phyloP scores from a whole-genome alignment of 1,139 yeast species.

The Saccharomyces hybrid region DNA sequence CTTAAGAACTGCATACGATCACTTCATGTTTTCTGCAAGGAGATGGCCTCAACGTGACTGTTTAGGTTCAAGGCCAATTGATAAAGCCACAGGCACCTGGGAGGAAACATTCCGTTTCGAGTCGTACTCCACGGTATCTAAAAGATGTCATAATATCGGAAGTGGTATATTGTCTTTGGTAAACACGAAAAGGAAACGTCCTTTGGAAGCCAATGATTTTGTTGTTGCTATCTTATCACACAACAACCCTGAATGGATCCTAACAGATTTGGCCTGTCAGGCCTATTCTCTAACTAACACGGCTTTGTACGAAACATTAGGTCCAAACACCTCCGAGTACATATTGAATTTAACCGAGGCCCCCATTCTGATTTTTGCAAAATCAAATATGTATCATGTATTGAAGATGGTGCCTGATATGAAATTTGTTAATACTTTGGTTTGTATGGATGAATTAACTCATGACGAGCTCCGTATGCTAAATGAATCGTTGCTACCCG shows the following conservation, averaged over 20 bases:
- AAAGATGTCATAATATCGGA: constrained; percentile 47
- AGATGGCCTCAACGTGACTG: constrained; percentile 37
- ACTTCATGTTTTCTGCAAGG: constrained; percentile 40
- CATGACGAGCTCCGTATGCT: constrained; percentile 32
- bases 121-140: constrained; percentile 37
- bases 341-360: constrained; percentile 50
- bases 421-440: constrained; percentile 37
- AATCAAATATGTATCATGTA: constrained; percentile 41
- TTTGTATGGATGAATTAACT: constrained; percentile 46
- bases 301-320: constrained; percentile 60
- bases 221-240: constrained; percentile 50
- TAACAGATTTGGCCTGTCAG: constrained; percentile 53
- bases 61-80: constrained; percentile 45
- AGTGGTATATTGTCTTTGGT: constrained; percentile 57
- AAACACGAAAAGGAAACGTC: constrained; percentile 33
- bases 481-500: constrained; percentile 20
- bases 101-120: constrained; percentile 41
- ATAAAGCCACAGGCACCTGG: constrained; percentile 40
- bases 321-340: constrained; percentile 50
- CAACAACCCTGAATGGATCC: constrained; percentile 53
- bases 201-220: constrained; percentile 35
- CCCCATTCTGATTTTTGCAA: constrained; percentile 47
- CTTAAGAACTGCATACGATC: constrained; percentile 43
- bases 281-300: constrained; percentile 47
- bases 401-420: constrained; percentile 36